Evolutionary conservation across 2,329 filamentous ascomycete genomes (phyloP).

Genomic region (Stenocarpella maydis): DNA sequence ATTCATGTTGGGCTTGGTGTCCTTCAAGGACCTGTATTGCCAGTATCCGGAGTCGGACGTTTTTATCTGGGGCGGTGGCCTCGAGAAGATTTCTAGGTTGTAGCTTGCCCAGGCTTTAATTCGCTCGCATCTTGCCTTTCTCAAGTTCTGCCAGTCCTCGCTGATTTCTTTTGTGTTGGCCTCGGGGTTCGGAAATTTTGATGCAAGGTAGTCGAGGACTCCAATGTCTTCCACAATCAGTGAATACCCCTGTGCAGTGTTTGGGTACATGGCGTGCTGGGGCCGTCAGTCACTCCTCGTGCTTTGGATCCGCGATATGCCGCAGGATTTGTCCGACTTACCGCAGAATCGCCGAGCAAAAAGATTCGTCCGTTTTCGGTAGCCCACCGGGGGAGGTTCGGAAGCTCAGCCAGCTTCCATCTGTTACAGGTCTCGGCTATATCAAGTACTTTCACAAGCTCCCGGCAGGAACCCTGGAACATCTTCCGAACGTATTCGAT

Average conservation of each 20-base stretch:
- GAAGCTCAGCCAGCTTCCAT: constrained; percentile 39
- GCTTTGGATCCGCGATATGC: not conserved
- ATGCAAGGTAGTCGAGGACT: constrained; percentile 21
- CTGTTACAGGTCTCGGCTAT: constrained; percentile 36
- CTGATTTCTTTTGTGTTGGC: not conserved
- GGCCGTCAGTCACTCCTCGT: not conserved
- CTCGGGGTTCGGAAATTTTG: not conserved
- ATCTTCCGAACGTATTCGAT: constrained; percentile 36
- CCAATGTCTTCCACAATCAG: constrained; percentile 29
- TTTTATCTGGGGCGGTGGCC: not conserved
- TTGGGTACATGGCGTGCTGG: constrained; percentile 31
- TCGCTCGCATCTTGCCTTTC: constrained; percentile 37
- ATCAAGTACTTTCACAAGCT: constrained; percentile 34
- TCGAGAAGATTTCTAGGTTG: constrained; percentile 33
- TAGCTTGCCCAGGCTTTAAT: constrained; percentile 36
- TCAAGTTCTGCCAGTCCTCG: constrained; percentile 35
- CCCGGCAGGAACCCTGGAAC: constrained; percentile 34
- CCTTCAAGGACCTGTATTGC: constrained; percentile 20
- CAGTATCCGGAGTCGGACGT: not conserved
- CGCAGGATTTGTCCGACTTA: not conserved
- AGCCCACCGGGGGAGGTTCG: constrained; percentile 38
- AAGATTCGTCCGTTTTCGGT: constrained; percentile 36
- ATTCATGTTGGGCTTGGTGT: constrained; percentile 18
- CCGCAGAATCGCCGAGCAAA: constrained; percentile 37
- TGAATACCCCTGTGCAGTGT: constrained; percentile 26